Evolutionary conservation across 805 yeast genomes (phyloP), one percentile per base, ranked within the genome.

Genomic region (Yamadazyma kitorensis): DNA sequence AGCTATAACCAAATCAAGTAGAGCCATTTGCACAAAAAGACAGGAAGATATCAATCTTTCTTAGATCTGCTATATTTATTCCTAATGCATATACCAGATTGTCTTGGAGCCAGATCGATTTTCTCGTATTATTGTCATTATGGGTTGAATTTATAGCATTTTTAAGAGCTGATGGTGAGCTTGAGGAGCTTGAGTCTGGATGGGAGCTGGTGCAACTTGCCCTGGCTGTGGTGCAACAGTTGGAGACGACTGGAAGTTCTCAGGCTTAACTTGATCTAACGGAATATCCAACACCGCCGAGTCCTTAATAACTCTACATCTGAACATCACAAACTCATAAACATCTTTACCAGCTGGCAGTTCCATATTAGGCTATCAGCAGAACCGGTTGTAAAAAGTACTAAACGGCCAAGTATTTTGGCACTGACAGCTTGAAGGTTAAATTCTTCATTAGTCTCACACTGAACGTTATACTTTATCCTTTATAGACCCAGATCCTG

Each of bases 271-370:
- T 39, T 76, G 76, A 27, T 78, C 81, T 38, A 80, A 63, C 4
- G 80, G 78, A 24, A 70, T 70, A 43, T 88, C 97, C 51, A 91
- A 70, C 36, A 93, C 93, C 46, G 79, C 78, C 58, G 93, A 71
- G 52, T 85, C 96, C 61, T 86, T 84, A 16, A 93, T 97, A 50
- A 89, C 97, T 16, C 85, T 77, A 24, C 98, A 98, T 48, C 89
- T 78, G 57, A 93, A 84, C 36, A 83, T 85, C 33, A 93, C 86
- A 37, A 74, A 76, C 17, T 85, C 89, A 59, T 78, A 86, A 11
- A 82, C 72, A 27, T 72, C 78, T 23, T 69, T 71, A 13, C 86
- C 80, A 5, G 94, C 82, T 36, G 77, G 73, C 25, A 87, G 78
- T 57, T 86, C 94, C 43, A 74, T 70, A 11, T 72, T 65, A 3